A percentile compares a stretch with the other conserved stretches of the same genome.
These are phyloP conservation scores for Boletus sp. DNA, from an alignment of 768 basidiomycete species.

Conservation along the genomic window DNA sequence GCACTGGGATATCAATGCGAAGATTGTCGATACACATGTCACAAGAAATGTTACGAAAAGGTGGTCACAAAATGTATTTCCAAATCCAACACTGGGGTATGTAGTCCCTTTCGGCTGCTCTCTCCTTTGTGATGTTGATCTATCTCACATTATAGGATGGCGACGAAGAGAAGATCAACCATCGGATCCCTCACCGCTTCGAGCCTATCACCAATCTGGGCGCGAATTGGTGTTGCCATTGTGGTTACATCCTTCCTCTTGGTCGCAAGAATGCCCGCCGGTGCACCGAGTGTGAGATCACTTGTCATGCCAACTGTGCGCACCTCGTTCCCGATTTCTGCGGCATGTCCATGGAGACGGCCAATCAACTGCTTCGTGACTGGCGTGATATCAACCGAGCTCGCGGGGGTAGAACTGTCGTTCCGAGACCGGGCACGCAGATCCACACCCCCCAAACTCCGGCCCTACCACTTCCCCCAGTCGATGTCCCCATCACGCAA, in stretches of 20 bases:
- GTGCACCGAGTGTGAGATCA: conserved; percentile 95
- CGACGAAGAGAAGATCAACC: conserved; percentile 98
- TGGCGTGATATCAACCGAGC: conserved; percentile 86
- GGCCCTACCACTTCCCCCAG: conserved; percentile 33
- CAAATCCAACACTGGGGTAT: conserved; percentile 89
- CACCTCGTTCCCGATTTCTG: conserved; percentile 99
- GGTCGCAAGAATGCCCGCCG: conserved; percentile 95
- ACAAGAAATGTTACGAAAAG: conserved; percentile 98
- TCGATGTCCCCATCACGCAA: conserved; percentile 32
- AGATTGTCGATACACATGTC: conserved; percentile 97
- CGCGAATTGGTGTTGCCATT: conserved; percentile 99
- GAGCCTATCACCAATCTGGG: conserved; percentile 95
- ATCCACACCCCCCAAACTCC: conserved; percentile 31
- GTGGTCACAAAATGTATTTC: conserved; percentile 99
- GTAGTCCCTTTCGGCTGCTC: conserved; percentile 31
- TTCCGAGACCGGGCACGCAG: conserved; percentile 38
- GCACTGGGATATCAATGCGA: conserved; percentile 99
- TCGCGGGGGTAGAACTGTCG: conserved; percentile 46
- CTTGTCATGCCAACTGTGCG: conserved; percentile 95
- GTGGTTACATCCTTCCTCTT: conserved; percentile 95
- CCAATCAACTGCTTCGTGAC: conserved; percentile 87
- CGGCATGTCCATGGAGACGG: conserved; percentile 99
- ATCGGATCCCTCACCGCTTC: conserved; percentile 98
- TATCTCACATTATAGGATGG: conserved; percentile 58
- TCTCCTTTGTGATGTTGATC: conserved; percentile 1